phyloP scores from a whole-genome alignment of 352 stramenopile species.

The Globisporangium canariense region DNA sequence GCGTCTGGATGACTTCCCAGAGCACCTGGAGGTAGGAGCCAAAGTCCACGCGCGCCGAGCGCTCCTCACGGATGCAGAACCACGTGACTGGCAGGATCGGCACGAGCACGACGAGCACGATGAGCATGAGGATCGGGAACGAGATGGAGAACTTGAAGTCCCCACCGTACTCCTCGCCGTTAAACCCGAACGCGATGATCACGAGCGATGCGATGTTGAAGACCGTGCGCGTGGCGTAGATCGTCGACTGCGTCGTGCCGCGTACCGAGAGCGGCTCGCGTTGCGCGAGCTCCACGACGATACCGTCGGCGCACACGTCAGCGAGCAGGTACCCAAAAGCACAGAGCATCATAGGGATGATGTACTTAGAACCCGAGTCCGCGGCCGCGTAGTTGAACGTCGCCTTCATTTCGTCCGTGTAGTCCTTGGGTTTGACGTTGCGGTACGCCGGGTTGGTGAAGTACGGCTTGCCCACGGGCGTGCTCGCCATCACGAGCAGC shows the following conservation, averaged over 20 bases:
- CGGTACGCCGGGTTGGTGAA: slow-evolving; percentile 29
- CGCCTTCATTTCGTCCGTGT: slow-evolving; percentile 26
- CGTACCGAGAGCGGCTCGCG: slow-evolving; percentile 31
- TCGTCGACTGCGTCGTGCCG: slow-evolving; percentile 18
- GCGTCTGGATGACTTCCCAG: slow-evolving; percentile 21
- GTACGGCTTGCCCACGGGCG: slow-evolving; percentile 40
- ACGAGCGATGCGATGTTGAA: slow-evolving; percentile 21
- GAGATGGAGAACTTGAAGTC: slow-evolving; percentile 29
- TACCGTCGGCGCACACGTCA: slow-evolving; percentile 47
- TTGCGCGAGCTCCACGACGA: slow-evolving; percentile 33
- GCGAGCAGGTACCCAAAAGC: slow-evolving; percentile 55
- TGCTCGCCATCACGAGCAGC: slow-evolving; percentile 40
- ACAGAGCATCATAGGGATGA: slow-evolving; percentile 44
- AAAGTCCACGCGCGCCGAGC: slow-evolving; percentile 10
- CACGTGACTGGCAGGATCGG: slow-evolving; percentile 24
- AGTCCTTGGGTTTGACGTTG: slow-evolving; percentile 24
- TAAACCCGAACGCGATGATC: slow-evolving; percentile 26
- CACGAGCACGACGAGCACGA: slow-evolving; percentile 16
- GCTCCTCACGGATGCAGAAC: slow-evolving; percentile 25
- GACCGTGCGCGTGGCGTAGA: slow-evolving; percentile 23
- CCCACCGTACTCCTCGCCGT: slow-evolving; percentile 36
- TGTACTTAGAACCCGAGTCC: slow-evolving; percentile 24
- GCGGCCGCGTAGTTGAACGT: slow-evolving; percentile 29
- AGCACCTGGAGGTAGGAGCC: slow-evolving; percentile 13
- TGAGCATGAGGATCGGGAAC: slow-evolving; percentile 30